These are phyloP conservation scores for Talaromyces sp. DNA, from an alignment of 2,329 filamentous ascomycete species.

Conservation along the genomic window DNA sequence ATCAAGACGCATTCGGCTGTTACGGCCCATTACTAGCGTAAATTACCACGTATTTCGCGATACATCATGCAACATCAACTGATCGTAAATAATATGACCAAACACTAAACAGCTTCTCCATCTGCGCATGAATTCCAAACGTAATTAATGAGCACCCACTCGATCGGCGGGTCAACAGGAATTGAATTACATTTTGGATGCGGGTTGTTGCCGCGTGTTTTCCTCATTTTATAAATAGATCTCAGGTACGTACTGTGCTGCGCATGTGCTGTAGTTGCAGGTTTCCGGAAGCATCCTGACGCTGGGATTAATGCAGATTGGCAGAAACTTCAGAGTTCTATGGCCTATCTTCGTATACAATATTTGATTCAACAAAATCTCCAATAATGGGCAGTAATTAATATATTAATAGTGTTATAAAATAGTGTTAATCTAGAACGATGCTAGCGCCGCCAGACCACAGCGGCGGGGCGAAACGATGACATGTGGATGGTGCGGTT, in stretches of 20 bases:
- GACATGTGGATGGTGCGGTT: constrained; percentile 1
- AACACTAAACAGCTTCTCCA: not conserved
- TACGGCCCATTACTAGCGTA: not conserved
- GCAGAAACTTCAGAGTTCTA: too few species aligned
- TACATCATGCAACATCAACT: not conserved
- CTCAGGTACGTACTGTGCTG: too few species aligned
- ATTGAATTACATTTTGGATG: not conserved
- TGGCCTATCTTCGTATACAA: too few species aligned
- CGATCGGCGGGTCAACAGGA: not conserved
- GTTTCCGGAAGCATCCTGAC: not conserved
- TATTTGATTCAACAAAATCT: too few species aligned
- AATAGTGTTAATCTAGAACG: not conserved
- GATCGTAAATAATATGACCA: not conserved
- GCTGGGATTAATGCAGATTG: too few species aligned
- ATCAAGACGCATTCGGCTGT: not conserved
- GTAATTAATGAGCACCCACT: not conserved
- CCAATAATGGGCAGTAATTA: too few species aligned
- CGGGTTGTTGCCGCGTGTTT: not conserved
- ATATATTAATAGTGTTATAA: too few species aligned
- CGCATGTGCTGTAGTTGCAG: not conserved
- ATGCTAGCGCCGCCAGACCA: not conserved
- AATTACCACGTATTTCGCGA: not conserved
- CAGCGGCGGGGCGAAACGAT: not conserved
- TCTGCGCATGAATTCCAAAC: not conserved
- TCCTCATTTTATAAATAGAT: not conserved